Percentiles rank a stretch among this genome's conserved stretches.
Evolutionary conservation across 164 flowering plant genomes (phyloP).

Genomic region (Platanus orientalis): DNA sequence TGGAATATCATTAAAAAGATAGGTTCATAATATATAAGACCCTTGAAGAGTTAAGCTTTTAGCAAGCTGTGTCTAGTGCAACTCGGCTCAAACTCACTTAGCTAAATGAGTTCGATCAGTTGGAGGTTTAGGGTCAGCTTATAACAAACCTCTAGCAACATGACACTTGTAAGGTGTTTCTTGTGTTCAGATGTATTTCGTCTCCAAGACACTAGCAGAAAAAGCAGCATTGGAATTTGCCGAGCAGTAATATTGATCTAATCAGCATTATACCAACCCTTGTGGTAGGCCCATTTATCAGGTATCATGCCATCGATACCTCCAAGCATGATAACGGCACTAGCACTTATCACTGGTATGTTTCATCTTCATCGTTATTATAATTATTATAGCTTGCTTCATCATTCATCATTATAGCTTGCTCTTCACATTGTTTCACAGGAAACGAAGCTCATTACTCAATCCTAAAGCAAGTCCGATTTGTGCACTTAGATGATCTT

Average conservation of each 20-base stretch:
- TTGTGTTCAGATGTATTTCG: conserved; percentile 29
- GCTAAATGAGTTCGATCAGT: too few relatives aligned
- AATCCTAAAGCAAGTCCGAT: background rate
- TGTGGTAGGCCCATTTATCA: conserved; percentile 30
- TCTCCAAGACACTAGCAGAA: conserved; percentile 30
- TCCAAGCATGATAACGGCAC: conserved; percentile 30
- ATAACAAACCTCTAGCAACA: too few relatives aligned
- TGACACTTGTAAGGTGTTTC: too few relatives aligned
- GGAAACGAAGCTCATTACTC: conserved; percentile 6
- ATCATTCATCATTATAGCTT: background rate
- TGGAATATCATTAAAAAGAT: too few relatives aligned
- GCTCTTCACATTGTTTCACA: too few relatives aligned
- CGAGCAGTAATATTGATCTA: conserved; percentile 20
- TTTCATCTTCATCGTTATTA: too few relatives aligned
- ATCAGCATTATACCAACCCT: conserved; percentile 31
- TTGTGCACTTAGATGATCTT: conserved; percentile 17
- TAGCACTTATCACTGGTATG: conserved; percentile 21
- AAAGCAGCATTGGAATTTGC: conserved; percentile 33
- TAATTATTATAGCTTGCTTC: background rate
- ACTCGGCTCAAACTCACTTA: too few relatives aligned
- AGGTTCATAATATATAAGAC: too few relatives aligned
- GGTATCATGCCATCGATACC: conserved; percentile 29
- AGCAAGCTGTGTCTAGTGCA: too few relatives aligned
- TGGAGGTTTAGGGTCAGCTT: too few relatives aligned
- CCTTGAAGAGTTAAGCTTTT: too few relatives aligned